Conservation (phyloP, 192 early-diverging fungal genomes). For the Dissophora globulifera region DNA sequence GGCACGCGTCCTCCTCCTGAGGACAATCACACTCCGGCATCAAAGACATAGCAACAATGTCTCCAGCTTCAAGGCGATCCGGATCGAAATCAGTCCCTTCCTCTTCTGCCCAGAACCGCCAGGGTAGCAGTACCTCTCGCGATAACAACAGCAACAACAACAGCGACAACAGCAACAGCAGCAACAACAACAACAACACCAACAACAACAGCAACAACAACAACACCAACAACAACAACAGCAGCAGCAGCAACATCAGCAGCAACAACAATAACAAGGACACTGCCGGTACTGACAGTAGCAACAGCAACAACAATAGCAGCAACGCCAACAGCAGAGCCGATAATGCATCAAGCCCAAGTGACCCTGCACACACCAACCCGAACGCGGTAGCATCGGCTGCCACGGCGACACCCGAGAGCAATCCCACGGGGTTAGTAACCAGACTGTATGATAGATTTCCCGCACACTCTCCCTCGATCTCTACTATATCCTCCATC, state of each 20-base stretch:
- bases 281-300: neutral
- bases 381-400: neutral
- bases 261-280: conserved; percentile 1
- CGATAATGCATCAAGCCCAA: neutral
- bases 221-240: neutral
- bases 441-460: neutral
- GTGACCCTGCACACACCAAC: neutral
- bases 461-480: neutral
- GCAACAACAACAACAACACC: neutral
- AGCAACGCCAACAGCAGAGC: neutral
- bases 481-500: neutral
- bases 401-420: neutral
- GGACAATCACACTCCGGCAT: neutral
- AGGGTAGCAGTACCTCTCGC: neutral
- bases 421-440: conserved; percentile 23
- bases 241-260: conserved; percentile 2
- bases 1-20: neutral
- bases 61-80: conserved; percentile 35
- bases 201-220: conserved; percentile 1
- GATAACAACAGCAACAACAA: neutral
- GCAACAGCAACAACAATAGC: conserved; percentile 1
- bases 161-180: conserved; percentile 8
- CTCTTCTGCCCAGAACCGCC: neutral
- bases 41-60: conserved; percentile 14
- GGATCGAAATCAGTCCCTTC: conserved; percentile 6